Percentiles rank a stretch among this genome's conserved stretches.
Evolutionary conservation across 441 rosid genomes (phyloP).

Genomic region (Isatis lusitanica): DNA sequence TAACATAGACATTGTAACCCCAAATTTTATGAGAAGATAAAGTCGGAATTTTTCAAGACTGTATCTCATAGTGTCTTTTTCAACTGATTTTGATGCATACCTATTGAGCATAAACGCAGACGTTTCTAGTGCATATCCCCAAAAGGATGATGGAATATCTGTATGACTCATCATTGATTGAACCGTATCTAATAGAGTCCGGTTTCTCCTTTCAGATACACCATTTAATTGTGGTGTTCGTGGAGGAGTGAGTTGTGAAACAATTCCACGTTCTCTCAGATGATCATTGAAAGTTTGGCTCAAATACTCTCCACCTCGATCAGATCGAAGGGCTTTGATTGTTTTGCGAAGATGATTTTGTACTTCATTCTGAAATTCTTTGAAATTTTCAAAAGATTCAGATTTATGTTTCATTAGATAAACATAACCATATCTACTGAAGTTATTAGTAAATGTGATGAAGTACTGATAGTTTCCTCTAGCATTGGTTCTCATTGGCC

Average conservation of each 20-base stretch:
- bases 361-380: not conserved
- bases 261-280: not conserved
- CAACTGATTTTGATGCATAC: not conserved
- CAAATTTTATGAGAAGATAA: no score
- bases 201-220: not conserved
- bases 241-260: not conserved
- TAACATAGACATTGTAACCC: no score
- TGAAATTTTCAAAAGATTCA: conserved; percentile 8
- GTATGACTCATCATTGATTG: not conserved
- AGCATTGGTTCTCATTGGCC: not conserved
- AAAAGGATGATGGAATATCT: not conserved
- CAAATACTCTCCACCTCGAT: not conserved
- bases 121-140: not conserved
- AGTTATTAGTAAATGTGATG: not conserved
- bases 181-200: not conserved
- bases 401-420: not conserved
- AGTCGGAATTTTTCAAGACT: no score
- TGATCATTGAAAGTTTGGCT: not conserved
- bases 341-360: not conserved
- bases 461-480: not conserved
- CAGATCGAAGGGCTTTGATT: not conserved
- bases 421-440: not conserved
- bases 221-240: not conserved
- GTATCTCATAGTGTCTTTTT: no score
- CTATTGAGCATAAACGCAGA: not conserved